Evolutionary conservation across 768 basidiomycete species (phyloP), one percentile per base, ranked within the genome.

Genomic region (Tremella mesenterica): DNA sequence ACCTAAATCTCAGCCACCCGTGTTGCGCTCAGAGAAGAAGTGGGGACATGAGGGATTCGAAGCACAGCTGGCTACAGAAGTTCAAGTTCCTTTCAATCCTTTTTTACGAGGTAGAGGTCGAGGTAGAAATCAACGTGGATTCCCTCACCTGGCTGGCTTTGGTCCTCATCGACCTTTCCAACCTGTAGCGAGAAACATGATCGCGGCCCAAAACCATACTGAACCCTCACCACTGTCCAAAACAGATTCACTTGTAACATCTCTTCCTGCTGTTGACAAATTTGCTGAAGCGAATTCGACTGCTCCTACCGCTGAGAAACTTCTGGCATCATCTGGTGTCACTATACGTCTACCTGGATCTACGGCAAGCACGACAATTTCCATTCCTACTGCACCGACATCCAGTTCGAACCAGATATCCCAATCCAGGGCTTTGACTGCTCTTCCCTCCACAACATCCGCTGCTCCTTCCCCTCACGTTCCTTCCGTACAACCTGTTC

Each of bases 31-130:
- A 16, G 52, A 34, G 29, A 31, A 30, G 14, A 56, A 63, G 26
- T 69, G 64, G 67, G 67, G 67, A 20, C 67, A 69, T 44, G 65
- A 69, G 27, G 67, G 43, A 1, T 69, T 54, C 41, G 67, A 69
- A 39, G 53, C 55, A 26, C 55, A 60, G 5, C 43, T 39, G 13
- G 49, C 48, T 2, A 21, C 30, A 27, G 53, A 55, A 27, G 2
- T 18, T 29, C 29, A 54, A 21, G 30, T 30, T 12, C 50, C 31
- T 14, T 39, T 52, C 26, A 34, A 54, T 9, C 20, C 29, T 4
- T 23, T 41, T 5, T 28, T n/a, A 41, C 53, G 51, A 45, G 44
- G 44, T 28, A 43, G 66, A 21, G 59, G 63, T 25, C 14, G 59
- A 25, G 60, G 60, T 5, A 52, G 61, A 53, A 61, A 57, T 3